Conservation (phyloP, 169 alveolate species). For the Neospora caninum region DNA sequence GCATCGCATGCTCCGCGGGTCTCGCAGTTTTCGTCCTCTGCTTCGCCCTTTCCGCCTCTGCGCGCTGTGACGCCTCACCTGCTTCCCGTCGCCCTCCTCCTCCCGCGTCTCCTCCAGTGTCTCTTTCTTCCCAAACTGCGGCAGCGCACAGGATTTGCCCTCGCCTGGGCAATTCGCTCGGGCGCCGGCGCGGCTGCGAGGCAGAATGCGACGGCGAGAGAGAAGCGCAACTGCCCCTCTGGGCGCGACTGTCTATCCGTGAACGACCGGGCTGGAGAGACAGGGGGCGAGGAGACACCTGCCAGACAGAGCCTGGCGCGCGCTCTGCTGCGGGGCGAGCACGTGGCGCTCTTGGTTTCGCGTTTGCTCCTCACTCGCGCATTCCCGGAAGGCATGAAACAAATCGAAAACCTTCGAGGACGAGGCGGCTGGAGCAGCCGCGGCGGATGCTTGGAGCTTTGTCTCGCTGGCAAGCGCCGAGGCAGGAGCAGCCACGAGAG, state of each 20-base stretch:
- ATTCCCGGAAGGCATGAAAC: not conserved
- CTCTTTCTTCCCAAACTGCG: not conserved
- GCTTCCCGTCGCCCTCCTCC: not conserved
- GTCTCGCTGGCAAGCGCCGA: not conserved
- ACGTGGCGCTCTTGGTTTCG: not conserved
- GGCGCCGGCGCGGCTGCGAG: not conserved
- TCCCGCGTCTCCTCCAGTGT: not conserved
- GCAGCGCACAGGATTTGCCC: not conserved
- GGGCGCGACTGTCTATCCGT: too few species aligned
- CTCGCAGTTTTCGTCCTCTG: not conserved
- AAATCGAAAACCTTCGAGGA: not conserved
- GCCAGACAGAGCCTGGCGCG: too few species aligned
- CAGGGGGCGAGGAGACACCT: too few species aligned
- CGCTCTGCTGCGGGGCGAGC: not conserved
- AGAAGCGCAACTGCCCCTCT: too few species aligned
- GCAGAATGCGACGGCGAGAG: not conserved
- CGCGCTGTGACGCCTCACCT: not conserved
- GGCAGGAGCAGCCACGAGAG: not conserved
- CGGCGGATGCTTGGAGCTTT: not conserved
- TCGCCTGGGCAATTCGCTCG: not conserved
- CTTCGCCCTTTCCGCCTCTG: not conserved
- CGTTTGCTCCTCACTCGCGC: not conserved
- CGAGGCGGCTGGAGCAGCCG: not conserved
- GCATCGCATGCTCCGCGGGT: not conserved
- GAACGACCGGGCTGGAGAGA: too few species aligned